phyloP scores from a whole-genome alignment of 768 basidiomycete species.

The Exidia glandulosa region DNA sequence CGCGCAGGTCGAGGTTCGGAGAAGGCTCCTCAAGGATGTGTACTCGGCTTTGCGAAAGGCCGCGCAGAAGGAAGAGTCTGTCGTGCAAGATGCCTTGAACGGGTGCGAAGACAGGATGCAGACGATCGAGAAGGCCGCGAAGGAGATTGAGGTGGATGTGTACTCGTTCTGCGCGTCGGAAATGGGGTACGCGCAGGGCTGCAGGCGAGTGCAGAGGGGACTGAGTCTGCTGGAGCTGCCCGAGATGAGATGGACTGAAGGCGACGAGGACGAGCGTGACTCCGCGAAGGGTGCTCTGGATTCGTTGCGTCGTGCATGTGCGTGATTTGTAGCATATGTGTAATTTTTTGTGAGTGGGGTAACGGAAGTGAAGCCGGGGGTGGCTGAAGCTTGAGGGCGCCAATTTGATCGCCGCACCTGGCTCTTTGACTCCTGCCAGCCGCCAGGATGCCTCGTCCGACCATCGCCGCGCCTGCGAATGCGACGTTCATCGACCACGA shows the following conservation, averaged over 20 bases:
- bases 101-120: not conserved
- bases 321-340: no score
- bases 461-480: not conserved
- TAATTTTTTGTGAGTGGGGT: no score
- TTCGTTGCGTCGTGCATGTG: no score
- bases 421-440: no score
- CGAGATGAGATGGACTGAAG: not conserved
- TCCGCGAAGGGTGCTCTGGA: not conserved
- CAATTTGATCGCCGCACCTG: not conserved
- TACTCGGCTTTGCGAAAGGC: not conserved
- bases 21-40: not conserved
- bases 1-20: not conserved
- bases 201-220: not conserved
- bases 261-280: not conserved
- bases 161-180: not conserved
- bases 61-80: not conserved
- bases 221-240: not conserved
- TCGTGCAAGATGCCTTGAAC: not conserved
- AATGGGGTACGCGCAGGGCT: not conserved
- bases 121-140: not conserved
- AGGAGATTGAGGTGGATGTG: not conserved
- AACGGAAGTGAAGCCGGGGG: no score
- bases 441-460: not conserved
- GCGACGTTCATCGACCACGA: slow-evolving; percentile 32
- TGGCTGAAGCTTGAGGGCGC: not conserved